Evolutionary conservation across 176 grass and related monocot species (phyloP), one percentile per base, ranked within the genome.

Genomic region (Raddia distichophylla): DNA sequence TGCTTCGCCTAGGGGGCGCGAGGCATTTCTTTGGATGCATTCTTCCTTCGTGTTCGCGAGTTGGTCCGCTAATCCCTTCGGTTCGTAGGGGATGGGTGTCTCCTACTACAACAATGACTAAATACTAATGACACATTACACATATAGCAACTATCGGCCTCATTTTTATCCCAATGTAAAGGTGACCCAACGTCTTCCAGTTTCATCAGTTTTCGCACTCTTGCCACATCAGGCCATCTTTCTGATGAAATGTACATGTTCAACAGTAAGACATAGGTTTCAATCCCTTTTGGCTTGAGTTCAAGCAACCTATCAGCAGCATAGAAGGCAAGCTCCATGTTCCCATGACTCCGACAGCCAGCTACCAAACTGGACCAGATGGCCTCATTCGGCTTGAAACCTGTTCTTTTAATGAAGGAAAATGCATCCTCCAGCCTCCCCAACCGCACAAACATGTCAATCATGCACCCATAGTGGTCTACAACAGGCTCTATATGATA

Each of bases 291-390:
- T 33, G 94, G 94, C 77, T 82, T 97, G 72, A 97, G 60, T 73
- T 91, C 82, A 0, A 94, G 84, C 66, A 97, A 49, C 64, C 19
- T 91, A 62, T 94, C 89, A 5, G 91, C 91, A 18, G 94, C 89
- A 53, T 90, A 94, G 82, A 94, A 97, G 55, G 90, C 89, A 53
- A 97, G 82, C 27, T 88, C 86, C 86, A 87, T 84, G 45, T 97
- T 94, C 35, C 94, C 91, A 51, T 90, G 94, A 33, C 89, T 93
- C 71, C 91, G 87, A 57, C 88, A 97, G 55, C 94, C 91, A 83
- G 94, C 94, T 53, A 97, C 81, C 73, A 97, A 84, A 72, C 92
- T 97, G 12, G 91, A 97, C 94, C 94, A 97, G 53, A 97, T 94
- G 48, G 90, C 77, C 82, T 97, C 94, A 40, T 86, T 97, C 2